Evolutionary conservation across 1,284 basidiomycete genomes (phyloP).

Genomic region (Xerocomus amazonicus): DNA sequence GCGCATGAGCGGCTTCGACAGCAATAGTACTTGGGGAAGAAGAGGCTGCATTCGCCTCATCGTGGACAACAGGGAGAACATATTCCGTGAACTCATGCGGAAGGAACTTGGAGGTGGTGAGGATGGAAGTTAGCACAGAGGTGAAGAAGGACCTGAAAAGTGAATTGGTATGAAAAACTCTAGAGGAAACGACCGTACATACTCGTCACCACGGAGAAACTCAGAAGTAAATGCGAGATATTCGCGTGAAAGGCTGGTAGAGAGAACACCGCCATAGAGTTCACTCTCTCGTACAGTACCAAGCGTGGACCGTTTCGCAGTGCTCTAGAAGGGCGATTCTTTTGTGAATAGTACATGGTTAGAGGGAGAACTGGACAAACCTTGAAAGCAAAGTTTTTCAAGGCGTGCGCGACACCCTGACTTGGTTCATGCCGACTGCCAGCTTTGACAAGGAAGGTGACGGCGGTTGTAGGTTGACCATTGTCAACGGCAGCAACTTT

Average conservation of each 20-base stretch:
- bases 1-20: slow-evolving; percentile 78
- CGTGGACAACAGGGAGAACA: slow-evolving; percentile 72
- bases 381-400: slow-evolving; percentile 98
- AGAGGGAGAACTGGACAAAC: slow-evolving; percentile 41
- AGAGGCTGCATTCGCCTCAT: slow-evolving; percentile 66
- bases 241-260: slow-evolving; percentile 83
- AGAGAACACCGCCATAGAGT: slow-evolving; percentile 91
- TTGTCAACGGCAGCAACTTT: slow-evolving; percentile 84
- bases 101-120: slow-evolving; percentile 80
- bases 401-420: slow-evolving; percentile 84
- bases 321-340: slow-evolving; percentile 54
- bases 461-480: slow-evolving; percentile 75
- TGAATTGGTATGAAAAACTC: background rate
- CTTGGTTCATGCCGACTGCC: slow-evolving; percentile 84
- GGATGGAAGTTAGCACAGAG: slow-evolving; percentile 78
- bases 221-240: slow-evolving; percentile 92
- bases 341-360: background rate
- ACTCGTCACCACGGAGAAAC: slow-evolving; percentile 97
- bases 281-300: slow-evolving; percentile 92
- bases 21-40: slow-evolving; percentile 63
- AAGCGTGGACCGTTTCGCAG: slow-evolving; percentile 81
- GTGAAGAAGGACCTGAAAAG: slow-evolving; percentile 75
- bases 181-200: slow-evolving; percentile 38
- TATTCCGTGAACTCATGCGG: slow-evolving; percentile 86
- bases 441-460: slow-evolving; percentile 89